Conservation (phyloP, 2,329 filamentous ascomycete species). For the Ophiostoma perfectum region DNA sequence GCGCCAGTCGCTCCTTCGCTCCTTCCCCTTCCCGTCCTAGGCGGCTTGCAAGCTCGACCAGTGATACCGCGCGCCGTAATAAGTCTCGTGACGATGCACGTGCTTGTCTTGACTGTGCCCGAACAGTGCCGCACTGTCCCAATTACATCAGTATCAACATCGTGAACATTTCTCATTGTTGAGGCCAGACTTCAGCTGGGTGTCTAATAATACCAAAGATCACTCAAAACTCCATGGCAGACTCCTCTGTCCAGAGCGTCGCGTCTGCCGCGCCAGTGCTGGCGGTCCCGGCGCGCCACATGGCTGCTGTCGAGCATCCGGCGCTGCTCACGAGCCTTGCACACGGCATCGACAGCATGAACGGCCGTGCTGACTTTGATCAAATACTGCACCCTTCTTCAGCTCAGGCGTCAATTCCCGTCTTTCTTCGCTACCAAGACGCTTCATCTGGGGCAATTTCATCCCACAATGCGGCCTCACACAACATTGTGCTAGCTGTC, state of each 20-base stretch:
- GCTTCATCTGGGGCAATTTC: conserved; percentile 70
- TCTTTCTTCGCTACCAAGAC: conserved; percentile 77
- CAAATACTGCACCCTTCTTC: conserved; percentile 44
- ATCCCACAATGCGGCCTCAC: conserved; percentile 68
- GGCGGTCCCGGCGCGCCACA: conserved; percentile 36
- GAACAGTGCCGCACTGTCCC: conserved; percentile 3
- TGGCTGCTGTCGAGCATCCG: conserved; percentile 43
- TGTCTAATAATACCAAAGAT: neutral
- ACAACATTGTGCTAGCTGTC: conserved; percentile 81
- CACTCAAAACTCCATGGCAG: neutral
- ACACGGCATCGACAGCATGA: conserved; percentile 40
- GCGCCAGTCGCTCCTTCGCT: neutral
- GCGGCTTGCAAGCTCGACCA: neutral
- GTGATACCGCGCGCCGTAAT: too few relatives aligned
- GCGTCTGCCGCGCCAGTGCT: conserved; percentile 33
- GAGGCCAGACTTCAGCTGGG: too few relatives aligned
- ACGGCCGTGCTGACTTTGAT: conserved; percentile 36
- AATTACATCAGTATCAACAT: conserved; percentile 8
- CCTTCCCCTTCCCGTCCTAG: neutral
- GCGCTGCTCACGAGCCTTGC: conserved; percentile 39
- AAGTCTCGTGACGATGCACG: neutral
- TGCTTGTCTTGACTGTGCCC: neutral
- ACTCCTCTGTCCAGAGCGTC: neutral
- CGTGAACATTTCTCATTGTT: neutral
- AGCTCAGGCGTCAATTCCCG: conserved; percentile 49